Base-by-base conservation (phyloP, 495 filamentous ascomycete genomes). In the Cercophora samala region DNA sequence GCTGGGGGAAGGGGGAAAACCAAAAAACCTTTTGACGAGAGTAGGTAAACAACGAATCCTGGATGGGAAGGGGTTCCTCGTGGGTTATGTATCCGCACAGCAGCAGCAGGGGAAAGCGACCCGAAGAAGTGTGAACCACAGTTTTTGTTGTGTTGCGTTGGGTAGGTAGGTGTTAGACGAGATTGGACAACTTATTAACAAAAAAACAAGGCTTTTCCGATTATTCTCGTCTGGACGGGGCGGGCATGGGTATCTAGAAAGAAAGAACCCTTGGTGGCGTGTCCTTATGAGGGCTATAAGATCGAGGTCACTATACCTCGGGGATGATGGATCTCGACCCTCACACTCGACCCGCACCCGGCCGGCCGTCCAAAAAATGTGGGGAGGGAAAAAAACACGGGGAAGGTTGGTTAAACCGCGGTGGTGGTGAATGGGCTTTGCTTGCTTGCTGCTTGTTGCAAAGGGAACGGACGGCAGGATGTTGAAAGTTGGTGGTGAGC, bases 1-100 rank as follows among this genome's bases (percentile, higher is more conserved):
- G 29, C 37, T 17, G 2, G 26, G 26, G 26, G n/a, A n/a, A n/a
- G n/a, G n/a, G n/a, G 2, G 13, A 46, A 46, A 46, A 17, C 6
- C 6, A 11, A 46, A 46, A 46, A 64, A 22, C 18, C 23, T 25
- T 46, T 32, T 5, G 21, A 24, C 61, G 21, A 65, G 62, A 62
- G 51, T 32, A 66, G 59, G 8, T 46, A 13, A 46, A 13, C 9
- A 46, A 46, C 13, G 13, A 46, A 11, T 2, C 23, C 26, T 64
- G 54, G 37, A 63, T 53, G 60, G 59, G 63, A 26, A 65, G 51
- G 37, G 62, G 51, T 18, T 32, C 42, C 63, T 70, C 53, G 69
- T 64, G 67, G 71, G 62, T 75, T 75, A 73, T 73, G 71, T 75
- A 72, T 63, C 63, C 67, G 62, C 61, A 64, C 64, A 24, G 25